Evolutionary conservation across 768 basidiomycete species (phyloP), one percentile per base, ranked within the genome.

Genomic region (Mycena maculata): DNA sequence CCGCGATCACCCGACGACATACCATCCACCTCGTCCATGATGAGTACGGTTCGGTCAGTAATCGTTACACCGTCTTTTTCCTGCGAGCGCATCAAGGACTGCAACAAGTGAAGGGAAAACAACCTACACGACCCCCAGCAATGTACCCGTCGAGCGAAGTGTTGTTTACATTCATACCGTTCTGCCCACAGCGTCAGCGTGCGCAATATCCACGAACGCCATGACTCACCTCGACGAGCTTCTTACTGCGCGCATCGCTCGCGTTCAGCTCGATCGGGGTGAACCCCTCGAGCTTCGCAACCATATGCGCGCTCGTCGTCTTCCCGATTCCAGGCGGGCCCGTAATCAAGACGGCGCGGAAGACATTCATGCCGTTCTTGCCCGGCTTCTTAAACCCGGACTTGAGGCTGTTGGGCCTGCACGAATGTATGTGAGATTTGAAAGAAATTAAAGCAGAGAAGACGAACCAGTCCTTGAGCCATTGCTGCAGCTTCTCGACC

Each of bases 11-110:
- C 98, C 4, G 94, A 93, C 7, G 95, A 97, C 96, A 99, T 99
- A 1, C 98, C 98, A 71, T 99, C 98, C 3, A 99, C 97, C 76
- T 99, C 98, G 74, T 99, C 98, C 97, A 99, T 98, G 76, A 99
- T 99, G 48, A 99, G 82, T 70, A 95, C 94, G 0, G 92, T 88
- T 76, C 84, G 88, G 72, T 92, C 87, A 0, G 92, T 95, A 69
- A 98, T 89, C 18, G 82, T 75, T 2, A 96, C 83, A 3, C 92
- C 96, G 67, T 92, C 94, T 11, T 87, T 88, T 23, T 79, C 78
- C 90, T 87, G 63, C 60, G 75, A 39, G 38, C 1, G 20, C 22
- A 36, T 36, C 8, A n/a, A 48, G 38, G 2, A 1, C 18, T 30
- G 7, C 22, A 9, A 49, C 22, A 36, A n/a, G n/a, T 30, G 30